Evolutionary conservation across 2,329 filamentous ascomycete genomes (phyloP).

Genomic region (Lecanicillium sp.): DNA sequence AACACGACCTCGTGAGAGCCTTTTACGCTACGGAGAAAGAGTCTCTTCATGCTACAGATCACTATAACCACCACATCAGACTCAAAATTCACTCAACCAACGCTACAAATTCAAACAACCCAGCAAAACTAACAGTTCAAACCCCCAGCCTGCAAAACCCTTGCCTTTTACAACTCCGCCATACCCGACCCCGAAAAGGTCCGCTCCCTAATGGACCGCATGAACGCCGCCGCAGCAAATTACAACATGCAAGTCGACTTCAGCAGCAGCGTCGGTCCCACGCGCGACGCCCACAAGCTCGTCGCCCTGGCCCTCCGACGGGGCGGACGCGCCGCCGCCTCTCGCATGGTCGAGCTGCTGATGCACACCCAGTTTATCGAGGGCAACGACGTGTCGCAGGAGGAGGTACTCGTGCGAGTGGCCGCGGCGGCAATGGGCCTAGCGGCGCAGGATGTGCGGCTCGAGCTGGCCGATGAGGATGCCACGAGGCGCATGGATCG

Average conservation of each 20-base stretch:
- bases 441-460: slow-evolving; percentile 16
- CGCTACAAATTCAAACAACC: no score
- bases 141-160: neutral
- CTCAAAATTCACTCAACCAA: no score
- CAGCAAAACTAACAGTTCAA: slow-evolving; percentile 1
- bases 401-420: slow-evolving; percentile 26
- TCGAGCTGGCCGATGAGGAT: slow-evolving; percentile 21
- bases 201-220: slow-evolving; percentile 19
- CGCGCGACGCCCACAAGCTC: slow-evolving; percentile 38
- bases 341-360: slow-evolving; percentile 31
- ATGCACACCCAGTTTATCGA: slow-evolving; percentile 33
- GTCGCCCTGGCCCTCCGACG: slow-evolving; percentile 29
- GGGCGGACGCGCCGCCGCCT: slow-evolving; percentile 24
- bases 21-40: no score
- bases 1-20: no score
- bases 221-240: slow-evolving; percentile 22
- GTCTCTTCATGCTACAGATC: no score
- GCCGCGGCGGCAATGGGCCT: slow-evolving; percentile 24
- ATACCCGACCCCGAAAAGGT: slow-evolving; percentile 25
- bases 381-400: slow-evolving; percentile 32
- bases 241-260: slow-evolving; percentile 32
- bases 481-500: slow-evolving; percentile 20
- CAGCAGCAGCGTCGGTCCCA: slow-evolving; percentile 33
- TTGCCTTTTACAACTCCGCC: slow-evolving; percentile 26
- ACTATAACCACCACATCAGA: no score